phyloP scores from a whole-genome alignment of 2,329 filamentous ascomycete genomes.

The Leptographium wingfieldii region DNA sequence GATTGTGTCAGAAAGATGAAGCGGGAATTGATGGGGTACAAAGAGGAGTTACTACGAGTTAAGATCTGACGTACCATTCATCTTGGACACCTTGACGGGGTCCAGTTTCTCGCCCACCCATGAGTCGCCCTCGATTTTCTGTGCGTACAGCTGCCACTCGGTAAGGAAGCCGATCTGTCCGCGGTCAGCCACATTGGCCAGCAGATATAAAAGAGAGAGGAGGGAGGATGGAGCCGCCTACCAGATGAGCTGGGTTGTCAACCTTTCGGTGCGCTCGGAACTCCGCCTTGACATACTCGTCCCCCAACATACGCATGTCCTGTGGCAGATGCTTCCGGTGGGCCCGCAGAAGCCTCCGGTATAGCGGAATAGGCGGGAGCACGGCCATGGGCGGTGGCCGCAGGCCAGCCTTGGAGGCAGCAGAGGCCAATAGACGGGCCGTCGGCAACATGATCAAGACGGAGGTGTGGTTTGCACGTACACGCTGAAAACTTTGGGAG shows the following conservation, averaged over 20 bases:
- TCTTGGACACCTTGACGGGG: constrained; percentile 70
- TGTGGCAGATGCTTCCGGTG: constrained; percentile 66
- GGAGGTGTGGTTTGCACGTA: background rate
- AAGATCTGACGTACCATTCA: constrained; percentile 59
- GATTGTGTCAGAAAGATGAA: constrained; percentile 4
- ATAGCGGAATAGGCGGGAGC: constrained; percentile 77
- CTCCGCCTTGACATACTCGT: constrained; percentile 87
- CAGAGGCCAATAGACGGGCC: background rate
- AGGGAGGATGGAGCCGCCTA: constrained; percentile 26
- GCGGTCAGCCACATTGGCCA: background rate
- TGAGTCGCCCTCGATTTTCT: constrained; percentile 74
- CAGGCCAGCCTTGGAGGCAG: background rate
- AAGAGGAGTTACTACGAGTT: background rate
- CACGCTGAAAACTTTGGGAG: background rate
- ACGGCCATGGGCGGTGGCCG: constrained; percentile 43
- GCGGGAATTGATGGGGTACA: background rate
- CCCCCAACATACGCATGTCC: constrained; percentile 71
- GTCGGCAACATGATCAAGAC: background rate
- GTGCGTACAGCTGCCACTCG: constrained; percentile 93
- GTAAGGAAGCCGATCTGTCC: constrained; percentile 81
- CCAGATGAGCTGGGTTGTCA: constrained; percentile 86
- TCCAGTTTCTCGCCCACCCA: constrained; percentile 85
- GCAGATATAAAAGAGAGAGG: background rate
- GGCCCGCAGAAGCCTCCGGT: constrained; percentile 72
- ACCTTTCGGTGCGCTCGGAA: constrained; percentile 73